Conservation (phyloP, 345 rosid species). For the Eucalyptus cloeziana region DNA sequence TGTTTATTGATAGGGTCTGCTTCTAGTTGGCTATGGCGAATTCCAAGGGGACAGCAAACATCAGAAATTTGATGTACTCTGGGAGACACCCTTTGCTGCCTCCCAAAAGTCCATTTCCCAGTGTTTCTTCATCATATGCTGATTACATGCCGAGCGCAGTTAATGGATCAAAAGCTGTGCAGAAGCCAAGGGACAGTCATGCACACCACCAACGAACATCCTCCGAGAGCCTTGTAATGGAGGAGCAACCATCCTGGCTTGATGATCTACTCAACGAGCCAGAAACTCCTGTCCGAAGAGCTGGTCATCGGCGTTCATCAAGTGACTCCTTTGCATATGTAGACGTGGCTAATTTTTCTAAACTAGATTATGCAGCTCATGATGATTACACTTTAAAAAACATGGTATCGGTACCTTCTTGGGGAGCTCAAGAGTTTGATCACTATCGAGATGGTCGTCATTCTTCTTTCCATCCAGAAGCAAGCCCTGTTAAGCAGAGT, state of each 20-base stretch:
- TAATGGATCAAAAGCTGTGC: conserved; percentile 56
- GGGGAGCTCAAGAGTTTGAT: conserved; percentile 66
- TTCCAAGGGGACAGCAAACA: conserved; percentile 68
- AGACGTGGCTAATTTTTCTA: conserved; percentile 51
- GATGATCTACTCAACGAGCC: conserved; percentile 99
- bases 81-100: conserved; percentile 86
- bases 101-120: conserved; percentile 87
- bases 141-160: conserved; percentile 50
- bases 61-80: conserved; percentile 52
- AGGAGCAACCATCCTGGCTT: conserved; percentile 98
- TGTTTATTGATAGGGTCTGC: conserved; percentile 13
- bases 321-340: conserved; percentile 92
- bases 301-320: conserved; percentile 94
- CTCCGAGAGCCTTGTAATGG: conserved; percentile 71
- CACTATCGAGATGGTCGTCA: conserved; percentile 37
- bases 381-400: conserved; percentile 46
- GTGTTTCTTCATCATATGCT: conserved; percentile 43
- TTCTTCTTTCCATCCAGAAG: conserved; percentile 31
- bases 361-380: conserved; percentile 43
- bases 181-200: conserved; percentile 52
- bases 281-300: conserved; percentile 78
- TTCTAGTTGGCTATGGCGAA: conserved; percentile 43
- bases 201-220: conserved; percentile 80
- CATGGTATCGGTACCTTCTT: conserved; percentile 24
- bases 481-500: conserved; percentile 33